Conservation (phyloP, 345 rosid genomes). For the Citrus unshiu region DNA sequence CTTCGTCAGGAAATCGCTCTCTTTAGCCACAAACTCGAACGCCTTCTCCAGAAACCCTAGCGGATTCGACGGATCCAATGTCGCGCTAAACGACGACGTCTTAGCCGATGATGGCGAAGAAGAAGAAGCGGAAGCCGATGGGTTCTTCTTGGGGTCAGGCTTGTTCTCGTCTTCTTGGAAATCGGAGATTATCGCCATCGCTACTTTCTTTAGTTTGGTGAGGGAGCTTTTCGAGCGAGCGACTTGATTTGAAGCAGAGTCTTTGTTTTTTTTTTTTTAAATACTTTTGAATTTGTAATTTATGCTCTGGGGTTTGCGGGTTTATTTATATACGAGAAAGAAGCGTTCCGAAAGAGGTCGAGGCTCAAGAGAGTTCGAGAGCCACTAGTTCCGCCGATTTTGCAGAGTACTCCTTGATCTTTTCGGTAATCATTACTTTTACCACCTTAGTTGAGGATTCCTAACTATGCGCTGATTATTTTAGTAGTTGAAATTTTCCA, state of each 20-base stretch:
- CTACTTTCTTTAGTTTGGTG: not conserved
- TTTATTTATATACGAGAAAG: not conserved
- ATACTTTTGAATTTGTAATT: no score
- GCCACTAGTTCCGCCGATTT: slow-evolving; percentile 17
- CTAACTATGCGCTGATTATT: not conserved
- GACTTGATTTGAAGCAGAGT: not conserved
- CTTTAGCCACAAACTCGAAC: slow-evolving; percentile 63
- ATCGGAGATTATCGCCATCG: slow-evolving; percentile 89
- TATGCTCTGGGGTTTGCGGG: no score
- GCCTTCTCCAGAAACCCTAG: slow-evolving; percentile 59
- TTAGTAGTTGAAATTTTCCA: not conserved
- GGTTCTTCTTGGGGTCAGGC: slow-evolving; percentile 1
- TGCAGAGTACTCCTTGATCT: slow-evolving; percentile 47
- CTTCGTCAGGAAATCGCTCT: slow-evolving; percentile 61
- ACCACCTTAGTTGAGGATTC: not conserved
- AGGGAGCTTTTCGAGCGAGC: not conserved
- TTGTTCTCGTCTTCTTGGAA: slow-evolving; percentile 51
- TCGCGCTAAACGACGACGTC: slow-evolving; percentile 42
- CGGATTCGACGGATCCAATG: slow-evolving; percentile 65
- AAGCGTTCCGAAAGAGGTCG: not conserved
- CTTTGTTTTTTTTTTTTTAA: no score
- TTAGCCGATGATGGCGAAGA: slow-evolving; percentile 13
- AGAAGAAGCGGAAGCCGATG: slow-evolving; percentile 4
- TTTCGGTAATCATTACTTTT: slow-evolving; percentile 34
- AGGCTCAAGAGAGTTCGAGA: slow-evolving; percentile 4